Conservation (phyloP, 495 filamentous ascomycete species). For the Daldinia bambusicola region DNA sequence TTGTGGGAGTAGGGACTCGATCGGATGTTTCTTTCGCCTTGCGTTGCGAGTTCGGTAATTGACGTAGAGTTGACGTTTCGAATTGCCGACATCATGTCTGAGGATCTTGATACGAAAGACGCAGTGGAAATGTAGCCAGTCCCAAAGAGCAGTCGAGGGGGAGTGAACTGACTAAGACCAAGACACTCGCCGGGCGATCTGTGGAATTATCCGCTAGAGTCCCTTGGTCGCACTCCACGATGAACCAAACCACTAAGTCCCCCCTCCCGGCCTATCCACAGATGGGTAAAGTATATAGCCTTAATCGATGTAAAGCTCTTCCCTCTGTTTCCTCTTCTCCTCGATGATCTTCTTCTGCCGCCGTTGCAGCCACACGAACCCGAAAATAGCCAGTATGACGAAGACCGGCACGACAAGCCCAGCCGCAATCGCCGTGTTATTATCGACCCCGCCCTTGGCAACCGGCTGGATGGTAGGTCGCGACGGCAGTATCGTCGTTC, state of each 20-base stretch:
- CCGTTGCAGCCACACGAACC: constrained; percentile 40
- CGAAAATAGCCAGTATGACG: constrained; percentile 38
- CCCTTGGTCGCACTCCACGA: neutral
- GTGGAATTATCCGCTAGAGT: neutral
- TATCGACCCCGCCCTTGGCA: constrained; percentile 30
- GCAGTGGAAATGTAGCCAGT: too few relatives aligned
- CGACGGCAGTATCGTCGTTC: constrained; percentile 30
- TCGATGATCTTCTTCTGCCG: constrained; percentile 39
- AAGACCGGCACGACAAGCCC: constrained; percentile 42
- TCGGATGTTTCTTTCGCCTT: neutral
- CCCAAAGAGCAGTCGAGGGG: too few relatives aligned
- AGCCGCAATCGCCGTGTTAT: constrained; percentile 44
- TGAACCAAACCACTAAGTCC: neutral
- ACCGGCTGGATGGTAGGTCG: constrained; percentile 30
- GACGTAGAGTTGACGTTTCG: neutral
- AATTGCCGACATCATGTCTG: too few relatives aligned
- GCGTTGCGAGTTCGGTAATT: neutral
- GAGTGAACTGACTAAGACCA: too few relatives aligned
- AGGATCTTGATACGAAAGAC: too few relatives aligned
- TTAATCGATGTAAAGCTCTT: constrained; percentile 42
- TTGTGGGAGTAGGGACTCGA: neutral
- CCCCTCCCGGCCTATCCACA: neutral
- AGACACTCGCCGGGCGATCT: neutral
- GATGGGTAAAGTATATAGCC: too few relatives aligned
- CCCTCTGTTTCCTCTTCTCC: constrained; percentile 42